A percentile compares a stretch with the other conserved stretches of the same genome.
phyloP scores from a whole-genome alignment of 202 grass and related monocot genomes.

The Panicum virgatum region DNA sequence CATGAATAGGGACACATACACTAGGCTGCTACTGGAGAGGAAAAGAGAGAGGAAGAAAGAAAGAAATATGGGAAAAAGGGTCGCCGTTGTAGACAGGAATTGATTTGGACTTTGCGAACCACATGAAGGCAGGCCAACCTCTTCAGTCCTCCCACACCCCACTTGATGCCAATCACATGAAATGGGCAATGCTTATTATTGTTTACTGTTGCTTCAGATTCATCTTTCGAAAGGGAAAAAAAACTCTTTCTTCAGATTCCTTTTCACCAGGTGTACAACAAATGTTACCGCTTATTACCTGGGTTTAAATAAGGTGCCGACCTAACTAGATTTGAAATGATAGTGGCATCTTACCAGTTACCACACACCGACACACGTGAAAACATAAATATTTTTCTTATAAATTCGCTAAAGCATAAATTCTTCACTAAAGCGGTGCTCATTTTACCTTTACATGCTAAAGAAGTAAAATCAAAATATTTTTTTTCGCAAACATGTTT shows the following conservation, averaged over 20 bases:
- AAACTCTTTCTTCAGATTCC: not conserved
- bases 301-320: not conserved
- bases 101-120: slow-evolving; percentile 38
- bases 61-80: slow-evolving; percentile 15
- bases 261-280: not conserved
- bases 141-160: slow-evolving; percentile 11
- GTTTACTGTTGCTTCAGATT: not conserved
- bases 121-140: slow-evolving; percentile 36
- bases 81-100: slow-evolving; percentile 40
- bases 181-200: not conserved
- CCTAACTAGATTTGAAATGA: slow-evolving; percentile 17
- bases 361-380: not conserved
- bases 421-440: not conserved
- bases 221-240: too few species aligned
- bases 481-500: not conserved
- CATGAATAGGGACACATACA: slow-evolving; percentile 20
- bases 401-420: not conserved
- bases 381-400: not conserved
- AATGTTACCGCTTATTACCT: not conserved
- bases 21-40: slow-evolving; percentile 33
- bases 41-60: slow-evolving; percentile 6
- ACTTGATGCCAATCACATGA: slow-evolving; percentile 46
- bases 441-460: not conserved
- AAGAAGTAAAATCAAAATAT: not conserved
- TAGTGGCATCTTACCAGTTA: not conserved